Percentiles rank a stretch among this genome's conserved stretches.
phyloP scores from a whole-genome alignment of 768 basidiomycete genomes.

The Mycena rosella region DNA sequence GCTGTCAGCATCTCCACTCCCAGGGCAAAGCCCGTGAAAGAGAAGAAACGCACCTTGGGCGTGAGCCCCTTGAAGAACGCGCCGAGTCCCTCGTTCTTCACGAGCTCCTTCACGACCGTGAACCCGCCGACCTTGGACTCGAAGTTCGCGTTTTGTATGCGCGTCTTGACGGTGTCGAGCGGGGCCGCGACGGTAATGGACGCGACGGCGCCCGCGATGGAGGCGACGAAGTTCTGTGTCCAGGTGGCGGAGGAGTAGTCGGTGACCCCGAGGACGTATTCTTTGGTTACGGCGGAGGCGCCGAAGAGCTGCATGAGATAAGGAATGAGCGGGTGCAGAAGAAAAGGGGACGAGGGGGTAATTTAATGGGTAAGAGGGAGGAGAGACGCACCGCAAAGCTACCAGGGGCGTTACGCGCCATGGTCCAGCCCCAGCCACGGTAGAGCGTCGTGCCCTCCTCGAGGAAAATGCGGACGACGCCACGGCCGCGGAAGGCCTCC shows the following conservation, averaged over 20 bases:
- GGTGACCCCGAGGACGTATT: constrained; percentile 87
- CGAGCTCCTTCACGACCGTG: constrained; percentile 67
- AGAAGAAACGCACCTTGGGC: constrained; percentile 77
- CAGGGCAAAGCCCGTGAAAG: too few species aligned
- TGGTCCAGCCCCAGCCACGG: constrained; percentile 99
- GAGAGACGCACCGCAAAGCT: constrained; percentile 90
- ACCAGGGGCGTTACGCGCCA: constrained; percentile 97
- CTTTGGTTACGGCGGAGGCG: constrained; percentile 94
- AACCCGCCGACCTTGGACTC: constrained; percentile 85
- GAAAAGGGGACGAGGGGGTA: neutral
- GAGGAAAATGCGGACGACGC: constrained; percentile 87
- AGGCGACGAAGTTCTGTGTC: constrained; percentile 97
- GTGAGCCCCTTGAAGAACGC: constrained; percentile 98
- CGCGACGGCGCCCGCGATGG: constrained; percentile 92
- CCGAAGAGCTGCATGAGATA: constrained; percentile 86
- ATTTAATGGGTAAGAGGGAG: too few species aligned
- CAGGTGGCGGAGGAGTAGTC: constrained; percentile 98
- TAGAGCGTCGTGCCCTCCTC: constrained; percentile 95
- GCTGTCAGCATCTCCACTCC: constrained; percentile 14
- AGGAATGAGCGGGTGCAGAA: neutral
- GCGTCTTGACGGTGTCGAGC: constrained; percentile 95
- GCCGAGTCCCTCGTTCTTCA: constrained; percentile 84
- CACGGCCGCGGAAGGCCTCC: constrained; percentile 96
- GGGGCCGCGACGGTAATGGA: constrained; percentile 97
- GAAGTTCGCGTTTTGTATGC: constrained; percentile 99